Conservation (phyloP, 225 moss, liverwort and hornwort genomes). For the Thuidium tamariscinum region DNA sequence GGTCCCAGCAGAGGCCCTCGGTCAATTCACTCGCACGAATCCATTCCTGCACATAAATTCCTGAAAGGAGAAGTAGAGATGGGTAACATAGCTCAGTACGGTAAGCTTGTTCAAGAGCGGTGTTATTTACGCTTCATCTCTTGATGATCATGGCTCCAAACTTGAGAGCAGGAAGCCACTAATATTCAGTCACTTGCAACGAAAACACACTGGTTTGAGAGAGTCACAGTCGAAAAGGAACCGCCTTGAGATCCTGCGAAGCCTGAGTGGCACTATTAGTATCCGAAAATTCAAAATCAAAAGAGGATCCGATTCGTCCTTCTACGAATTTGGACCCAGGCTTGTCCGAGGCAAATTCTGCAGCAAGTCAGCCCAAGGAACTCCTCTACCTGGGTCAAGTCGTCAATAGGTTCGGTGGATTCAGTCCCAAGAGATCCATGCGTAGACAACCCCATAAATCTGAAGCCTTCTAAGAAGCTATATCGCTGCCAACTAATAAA, state of each 20-base stretch:
- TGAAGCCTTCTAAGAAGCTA: neutral
- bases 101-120: neutral
- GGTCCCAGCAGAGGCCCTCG: neutral
- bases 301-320: neutral
- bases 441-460: neutral
- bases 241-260: neutral
- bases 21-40: neutral
- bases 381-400: neutral
- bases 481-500: neutral
- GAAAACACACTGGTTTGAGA: neutral
- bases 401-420: neutral
- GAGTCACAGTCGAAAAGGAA: neutral
- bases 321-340: neutral
- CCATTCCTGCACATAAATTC: neutral
- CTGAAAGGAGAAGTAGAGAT: neutral
- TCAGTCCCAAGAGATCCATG: neutral
- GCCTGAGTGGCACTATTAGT: neutral
- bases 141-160: neutral
- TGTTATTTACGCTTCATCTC: neutral
- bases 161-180: neutral
- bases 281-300: neutral
- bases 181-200: neutral
- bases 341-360: neutral
- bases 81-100: neutral
- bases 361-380: neutral